Percentiles rank a stretch among this genome's conserved stretches.
These are phyloP conservation scores for Ascobolus immersus DNA, from an alignment of 495 filamentous ascomycete species.

Conservation along the genomic window DNA sequence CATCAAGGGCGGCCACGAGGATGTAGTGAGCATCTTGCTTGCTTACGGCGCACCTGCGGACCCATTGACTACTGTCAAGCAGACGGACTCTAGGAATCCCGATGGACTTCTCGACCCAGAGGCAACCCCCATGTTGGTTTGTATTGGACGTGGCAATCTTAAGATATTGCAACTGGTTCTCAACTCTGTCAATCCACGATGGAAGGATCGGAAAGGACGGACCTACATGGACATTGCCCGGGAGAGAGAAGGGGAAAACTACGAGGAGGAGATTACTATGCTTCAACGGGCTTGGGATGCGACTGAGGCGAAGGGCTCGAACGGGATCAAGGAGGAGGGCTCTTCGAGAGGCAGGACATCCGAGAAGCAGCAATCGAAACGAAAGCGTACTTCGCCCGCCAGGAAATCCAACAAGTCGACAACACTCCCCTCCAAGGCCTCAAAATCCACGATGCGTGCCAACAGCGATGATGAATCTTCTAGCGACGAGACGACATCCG, in stretches of 20 bases:
- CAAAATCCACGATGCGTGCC: neutral
- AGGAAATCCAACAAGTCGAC: neutral
- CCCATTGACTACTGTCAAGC: slow-evolving; percentile 24
- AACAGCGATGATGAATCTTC: neutral
- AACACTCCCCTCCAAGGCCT: neutral
- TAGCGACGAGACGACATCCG: too few relatives aligned
- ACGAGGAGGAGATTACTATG: slow-evolving; percentile 69
- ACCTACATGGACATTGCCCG: slow-evolving; percentile 68
- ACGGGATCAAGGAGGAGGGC: neutral
- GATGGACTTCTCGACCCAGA: slow-evolving; percentile 22
- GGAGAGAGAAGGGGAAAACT: slow-evolving; percentile 55
- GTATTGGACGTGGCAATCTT: slow-evolving; percentile 73
- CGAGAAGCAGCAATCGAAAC: too few relatives aligned
- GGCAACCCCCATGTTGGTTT: slow-evolving; percentile 77
- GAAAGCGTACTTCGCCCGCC: neutral
- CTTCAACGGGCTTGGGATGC: slow-evolving; percentile 51
- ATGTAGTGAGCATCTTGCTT: slow-evolving; percentile 60
- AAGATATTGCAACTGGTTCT: slow-evolving; percentile 59
- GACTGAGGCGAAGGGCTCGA: slow-evolving; percentile 1
- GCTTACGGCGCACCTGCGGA: slow-evolving; percentile 66
- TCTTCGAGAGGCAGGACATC: neutral
- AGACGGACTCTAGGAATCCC: slow-evolving; percentile 21
- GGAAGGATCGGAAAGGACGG: slow-evolving; percentile 37
- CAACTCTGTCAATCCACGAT: slow-evolving; percentile 12
- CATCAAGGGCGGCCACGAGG: slow-evolving; percentile 72